A percentile compares a stretch with the other conserved stretches of the same genome.
Conservation (phyloP, 495 filamentous ascomycete species). For the Daldinia decipiens region DNA sequence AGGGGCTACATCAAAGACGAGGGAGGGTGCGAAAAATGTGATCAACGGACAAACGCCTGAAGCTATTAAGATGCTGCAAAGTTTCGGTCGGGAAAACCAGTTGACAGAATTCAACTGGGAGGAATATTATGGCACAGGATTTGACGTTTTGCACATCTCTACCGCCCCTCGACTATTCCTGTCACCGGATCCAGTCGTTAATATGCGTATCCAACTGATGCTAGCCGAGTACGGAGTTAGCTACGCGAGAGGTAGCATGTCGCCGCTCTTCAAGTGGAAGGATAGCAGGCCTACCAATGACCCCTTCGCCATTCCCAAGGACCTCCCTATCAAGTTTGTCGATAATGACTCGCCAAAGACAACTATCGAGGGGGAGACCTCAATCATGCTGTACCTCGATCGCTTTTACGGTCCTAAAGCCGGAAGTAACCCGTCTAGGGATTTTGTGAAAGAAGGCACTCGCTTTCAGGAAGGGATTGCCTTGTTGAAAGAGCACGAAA, state of each 20-base stretch:
- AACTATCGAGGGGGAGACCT: constrained; percentile 57
- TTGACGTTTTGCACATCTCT: constrained; percentile 82
- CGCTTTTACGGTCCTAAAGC: constrained; percentile 53
- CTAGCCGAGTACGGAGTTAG: constrained; percentile 68
- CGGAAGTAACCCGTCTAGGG: constrained; percentile 45
- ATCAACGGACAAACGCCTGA: constrained; percentile 73
- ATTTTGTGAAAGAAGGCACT: constrained; percentile 51
- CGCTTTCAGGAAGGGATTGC: constrained; percentile 54
- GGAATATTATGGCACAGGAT: constrained; percentile 78
- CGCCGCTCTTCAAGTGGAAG: constrained; percentile 48
- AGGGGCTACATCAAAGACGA: constrained; percentile 77
- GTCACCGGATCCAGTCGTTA: constrained; percentile 63
- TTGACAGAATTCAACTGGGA: constrained; percentile 80
- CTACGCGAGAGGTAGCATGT: constrained; percentile 62
- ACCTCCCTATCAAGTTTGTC: constrained; percentile 60
- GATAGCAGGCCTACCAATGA: constrained; percentile 27
- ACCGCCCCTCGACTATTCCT: constrained; percentile 63
- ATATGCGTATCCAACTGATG: constrained; percentile 66
- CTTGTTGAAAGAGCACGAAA: constrained; percentile 51
- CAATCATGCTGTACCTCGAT: constrained; percentile 67
- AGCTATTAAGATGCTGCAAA: constrained; percentile 74
- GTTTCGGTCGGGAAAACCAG: constrained; percentile 89
- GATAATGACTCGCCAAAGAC: constrained; percentile 63
- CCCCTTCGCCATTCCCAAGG: constrained; percentile 29
- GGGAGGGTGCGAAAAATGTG: constrained; percentile 66